Percentiles rank a stretch among this genome's conserved stretches.
Evolutionary conservation across 371 early-diverging fungal genomes (phyloP).

Genomic region (Lichtheimia corymbifera): DNA sequence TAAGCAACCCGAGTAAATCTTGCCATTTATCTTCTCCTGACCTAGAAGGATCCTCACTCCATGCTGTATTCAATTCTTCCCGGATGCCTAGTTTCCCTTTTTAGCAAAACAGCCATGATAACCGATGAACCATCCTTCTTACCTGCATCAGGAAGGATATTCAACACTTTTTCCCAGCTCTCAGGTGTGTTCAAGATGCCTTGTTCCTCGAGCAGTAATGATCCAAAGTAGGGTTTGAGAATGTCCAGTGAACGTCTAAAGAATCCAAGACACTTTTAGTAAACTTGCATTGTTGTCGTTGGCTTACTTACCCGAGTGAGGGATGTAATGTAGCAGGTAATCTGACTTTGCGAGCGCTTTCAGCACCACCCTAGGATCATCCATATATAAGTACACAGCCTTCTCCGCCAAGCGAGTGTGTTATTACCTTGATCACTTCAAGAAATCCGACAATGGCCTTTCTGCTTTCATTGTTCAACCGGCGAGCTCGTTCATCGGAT

Average conservation of each 20-base stretch:
- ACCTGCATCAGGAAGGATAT: slow-evolving; percentile 75
- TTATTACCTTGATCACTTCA: slow-evolving; percentile 70
- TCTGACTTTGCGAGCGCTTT: slow-evolving; percentile 70
- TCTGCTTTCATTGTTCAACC: slow-evolving; percentile 77
- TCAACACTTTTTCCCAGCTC: slow-evolving; percentile 73
- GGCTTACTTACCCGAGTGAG: slow-evolving; percentile 53
- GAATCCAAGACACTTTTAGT: neutral
- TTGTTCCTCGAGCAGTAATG: slow-evolving; percentile 68
- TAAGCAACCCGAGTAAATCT: slow-evolving; percentile 22
- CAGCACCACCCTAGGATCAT: slow-evolving; percentile 66
- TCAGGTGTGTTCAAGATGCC: slow-evolving; percentile 66
- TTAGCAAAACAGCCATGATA: neutral
- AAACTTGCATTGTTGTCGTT: neutral
- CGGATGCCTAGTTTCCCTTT: slow-evolving; percentile 28
- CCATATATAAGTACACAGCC: slow-evolving; percentile 9
- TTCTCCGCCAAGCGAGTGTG: neutral
- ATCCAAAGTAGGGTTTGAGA: slow-evolving; percentile 66
- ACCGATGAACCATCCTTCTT: neutral
- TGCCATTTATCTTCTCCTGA: slow-evolving; percentile 65
- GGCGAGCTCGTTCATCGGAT: slow-evolving; percentile 86
- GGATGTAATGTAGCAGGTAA: slow-evolving; percentile 63
- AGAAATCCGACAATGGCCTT: slow-evolving; percentile 86
- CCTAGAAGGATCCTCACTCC: slow-evolving; percentile 45
- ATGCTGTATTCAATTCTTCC: slow-evolving; percentile 45
- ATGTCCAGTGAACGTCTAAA: slow-evolving; percentile 63